Conservation (phyloP, 2,329 filamentous ascomycete genomes). For the Davidsoniella eucalypti region DNA sequence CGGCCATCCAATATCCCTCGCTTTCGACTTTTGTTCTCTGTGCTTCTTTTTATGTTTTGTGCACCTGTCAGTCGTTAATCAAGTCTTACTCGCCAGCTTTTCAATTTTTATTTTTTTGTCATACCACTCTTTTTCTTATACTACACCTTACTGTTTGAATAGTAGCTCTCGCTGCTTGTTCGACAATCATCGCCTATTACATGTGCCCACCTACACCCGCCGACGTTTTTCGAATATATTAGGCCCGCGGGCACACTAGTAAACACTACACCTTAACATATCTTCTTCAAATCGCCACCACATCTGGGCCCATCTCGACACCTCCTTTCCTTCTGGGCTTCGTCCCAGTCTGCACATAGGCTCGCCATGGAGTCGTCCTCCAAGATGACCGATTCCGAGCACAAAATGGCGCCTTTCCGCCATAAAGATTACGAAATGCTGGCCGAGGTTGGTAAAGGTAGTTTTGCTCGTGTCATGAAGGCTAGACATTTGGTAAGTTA, state of each 20-base stretch:
- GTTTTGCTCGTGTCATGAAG: conserved; percentile 13
- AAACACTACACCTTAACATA: neutral
- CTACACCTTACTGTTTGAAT: neutral
- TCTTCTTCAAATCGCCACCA: neutral
- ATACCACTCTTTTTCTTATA: neutral
- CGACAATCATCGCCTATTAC: conserved; percentile 17
- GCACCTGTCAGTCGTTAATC: no score
- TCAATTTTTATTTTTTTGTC: neutral
- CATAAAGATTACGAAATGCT: conserved; percentile 11
- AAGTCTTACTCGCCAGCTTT: neutral
- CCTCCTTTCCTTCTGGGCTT: neutral
- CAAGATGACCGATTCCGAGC: conserved; percentile 12
- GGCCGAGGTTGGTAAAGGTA: conserved; percentile 10
- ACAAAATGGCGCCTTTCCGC: conserved; percentile 6
- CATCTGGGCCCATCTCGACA: neutral
- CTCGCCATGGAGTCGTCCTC: conserved; percentile 8
- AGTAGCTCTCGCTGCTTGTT: no score
- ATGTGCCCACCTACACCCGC: conserved; percentile 22
- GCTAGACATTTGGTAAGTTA: conserved; percentile 10
- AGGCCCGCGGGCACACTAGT: conserved; percentile 21
- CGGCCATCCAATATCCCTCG: neutral
- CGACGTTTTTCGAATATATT: conserved; percentile 22
- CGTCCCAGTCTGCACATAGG: conserved; percentile 2
- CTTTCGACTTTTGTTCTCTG: neutral
- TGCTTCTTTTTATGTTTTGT: neutral